These are phyloP conservation scores for Acanthamoeba royreba DNA, from an alignment of 208 protist species.

Conservation along the genomic window DNA sequence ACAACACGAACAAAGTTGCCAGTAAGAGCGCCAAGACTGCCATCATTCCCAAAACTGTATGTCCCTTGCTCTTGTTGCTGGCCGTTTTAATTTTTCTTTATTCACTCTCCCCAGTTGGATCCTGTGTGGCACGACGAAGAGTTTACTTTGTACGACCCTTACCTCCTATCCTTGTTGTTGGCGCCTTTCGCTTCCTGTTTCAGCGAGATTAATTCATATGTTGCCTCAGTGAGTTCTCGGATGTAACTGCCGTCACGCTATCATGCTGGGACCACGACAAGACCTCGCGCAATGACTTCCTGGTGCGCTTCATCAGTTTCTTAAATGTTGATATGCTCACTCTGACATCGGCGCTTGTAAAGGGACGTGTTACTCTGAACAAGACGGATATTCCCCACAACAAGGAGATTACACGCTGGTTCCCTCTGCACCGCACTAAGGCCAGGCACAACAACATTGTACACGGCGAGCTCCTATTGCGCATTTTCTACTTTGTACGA, in stretches of 20 bases:
- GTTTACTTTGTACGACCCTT: not conserved
- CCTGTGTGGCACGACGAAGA: not conserved
- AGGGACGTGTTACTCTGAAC: not conserved
- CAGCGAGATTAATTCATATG: not conserved
- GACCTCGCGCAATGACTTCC: not conserved
- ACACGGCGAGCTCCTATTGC: not conserved
- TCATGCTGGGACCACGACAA: not conserved
- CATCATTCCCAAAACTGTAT: not conserved
- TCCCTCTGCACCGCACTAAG: constrained; percentile 1
- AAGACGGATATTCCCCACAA: not conserved
- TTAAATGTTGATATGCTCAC: too few relatives aligned
- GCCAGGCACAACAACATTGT: not conserved
- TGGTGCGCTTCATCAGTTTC: not conserved
- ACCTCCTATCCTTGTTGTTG: not conserved
- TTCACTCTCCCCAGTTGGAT: too few relatives aligned
- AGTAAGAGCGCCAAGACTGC: not conserved
- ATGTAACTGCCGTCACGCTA: not conserved
- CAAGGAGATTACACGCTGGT: not conserved
- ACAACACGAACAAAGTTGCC: not conserved
- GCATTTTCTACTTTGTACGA: not conserved
- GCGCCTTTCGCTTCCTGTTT: too few relatives aligned
- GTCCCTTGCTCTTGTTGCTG: not conserved
- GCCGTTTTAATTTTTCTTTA: too few relatives aligned
- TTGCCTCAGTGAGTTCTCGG: not conserved
- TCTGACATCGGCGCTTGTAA: too few relatives aligned